A percentile compares a stretch with the other conserved stretches of the same genome.
phyloP scores from a whole-genome alignment of 2,329 filamentous ascomycete species.

The Cryphonectria radicalis region DNA sequence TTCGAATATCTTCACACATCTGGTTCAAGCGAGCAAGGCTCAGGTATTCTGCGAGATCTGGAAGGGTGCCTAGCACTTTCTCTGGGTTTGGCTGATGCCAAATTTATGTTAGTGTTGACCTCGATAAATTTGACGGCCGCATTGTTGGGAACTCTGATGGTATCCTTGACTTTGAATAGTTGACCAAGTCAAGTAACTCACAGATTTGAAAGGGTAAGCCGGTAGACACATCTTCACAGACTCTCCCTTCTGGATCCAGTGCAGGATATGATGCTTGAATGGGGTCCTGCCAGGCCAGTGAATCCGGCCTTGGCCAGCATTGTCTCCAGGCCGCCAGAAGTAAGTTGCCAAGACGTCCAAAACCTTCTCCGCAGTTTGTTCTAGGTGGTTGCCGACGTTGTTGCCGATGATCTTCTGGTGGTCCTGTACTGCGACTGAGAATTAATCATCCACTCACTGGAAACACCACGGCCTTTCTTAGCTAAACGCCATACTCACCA shows the following conservation, averaged over 20 bases:
- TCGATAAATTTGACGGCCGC: no score
- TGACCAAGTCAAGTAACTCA: not conserved
- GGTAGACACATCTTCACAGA: not conserved
- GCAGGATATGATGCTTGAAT: not conserved
- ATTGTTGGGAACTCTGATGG: no score
- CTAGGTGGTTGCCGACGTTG: not conserved
- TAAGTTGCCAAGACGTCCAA: constrained; percentile 1
- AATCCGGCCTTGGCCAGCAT: not conserved
- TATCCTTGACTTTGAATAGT: no score
- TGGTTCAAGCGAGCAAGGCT: not conserved
- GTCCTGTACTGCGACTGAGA: not conserved
- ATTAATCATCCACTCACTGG: not conserved
- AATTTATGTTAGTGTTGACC: not conserved
- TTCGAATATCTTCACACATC: not conserved
- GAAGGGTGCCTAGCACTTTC: not conserved
- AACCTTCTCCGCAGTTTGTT: not conserved
- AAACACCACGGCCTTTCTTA: not conserved
- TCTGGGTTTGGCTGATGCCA: not conserved
- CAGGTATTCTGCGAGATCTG: not conserved
- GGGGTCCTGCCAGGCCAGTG: not conserved
- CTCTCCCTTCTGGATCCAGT: not conserved
- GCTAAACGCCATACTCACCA: not conserved
- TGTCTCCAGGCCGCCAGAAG: not conserved
- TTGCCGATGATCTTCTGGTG: not conserved
- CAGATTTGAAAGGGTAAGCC: not conserved